A percentile compares a stretch with the other conserved stretches of the same genome.
These are phyloP conservation scores for Phytophthora idaei DNA, from an alignment of 352 stramenopile species.

Conservation along the genomic window DNA sequence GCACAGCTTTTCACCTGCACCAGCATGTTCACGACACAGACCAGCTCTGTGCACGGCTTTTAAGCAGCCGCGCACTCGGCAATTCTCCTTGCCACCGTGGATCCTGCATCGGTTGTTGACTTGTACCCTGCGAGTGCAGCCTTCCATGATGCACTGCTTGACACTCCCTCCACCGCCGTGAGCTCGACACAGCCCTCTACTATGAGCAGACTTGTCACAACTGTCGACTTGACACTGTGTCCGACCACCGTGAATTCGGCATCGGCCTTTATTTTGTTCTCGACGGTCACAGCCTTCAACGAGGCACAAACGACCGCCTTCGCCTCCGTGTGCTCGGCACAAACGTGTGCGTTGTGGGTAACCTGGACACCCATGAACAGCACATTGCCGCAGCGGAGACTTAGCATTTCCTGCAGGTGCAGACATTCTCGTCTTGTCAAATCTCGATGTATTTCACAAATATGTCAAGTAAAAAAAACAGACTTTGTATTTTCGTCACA, in stretches of 20 bases:
- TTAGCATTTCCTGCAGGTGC: not conserved
- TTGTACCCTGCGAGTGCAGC: slow-evolving; percentile 20
- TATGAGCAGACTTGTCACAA: slow-evolving; percentile 60
- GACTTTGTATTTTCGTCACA: not conserved
- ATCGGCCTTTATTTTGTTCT: slow-evolving; percentile 20
- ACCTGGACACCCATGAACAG: slow-evolving; percentile 12
- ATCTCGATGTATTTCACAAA: not conserved
- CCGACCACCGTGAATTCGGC: slow-evolving; percentile 19
- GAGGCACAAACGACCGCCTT: slow-evolving; percentile 17
- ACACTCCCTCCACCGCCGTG: slow-evolving; percentile 54
- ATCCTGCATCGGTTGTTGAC: slow-evolving; percentile 57
- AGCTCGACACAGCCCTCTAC: slow-evolving; percentile 51
- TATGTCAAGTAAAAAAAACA: not conserved
- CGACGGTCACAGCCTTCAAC: slow-evolving; percentile 21
- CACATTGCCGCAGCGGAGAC: slow-evolving; percentile 12
- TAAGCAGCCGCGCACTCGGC: slow-evolving; percentile 39
- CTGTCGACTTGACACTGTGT: slow-evolving; percentile 39
- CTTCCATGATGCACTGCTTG: slow-evolving; percentile 32
- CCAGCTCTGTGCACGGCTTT: slow-evolving; percentile 19
- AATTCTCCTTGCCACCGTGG: slow-evolving; percentile 62
- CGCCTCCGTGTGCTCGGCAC: slow-evolving; percentile 22
- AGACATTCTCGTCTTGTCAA: not conserved
- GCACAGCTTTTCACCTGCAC: slow-evolving; percentile 54
- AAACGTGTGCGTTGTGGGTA: slow-evolving; percentile 24
- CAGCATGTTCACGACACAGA: slow-evolving; percentile 59